Base-by-base conservation (phyloP, 2,329 filamentous ascomycete genomes). In the Pseudogymnoascus verrucosus region DNA sequence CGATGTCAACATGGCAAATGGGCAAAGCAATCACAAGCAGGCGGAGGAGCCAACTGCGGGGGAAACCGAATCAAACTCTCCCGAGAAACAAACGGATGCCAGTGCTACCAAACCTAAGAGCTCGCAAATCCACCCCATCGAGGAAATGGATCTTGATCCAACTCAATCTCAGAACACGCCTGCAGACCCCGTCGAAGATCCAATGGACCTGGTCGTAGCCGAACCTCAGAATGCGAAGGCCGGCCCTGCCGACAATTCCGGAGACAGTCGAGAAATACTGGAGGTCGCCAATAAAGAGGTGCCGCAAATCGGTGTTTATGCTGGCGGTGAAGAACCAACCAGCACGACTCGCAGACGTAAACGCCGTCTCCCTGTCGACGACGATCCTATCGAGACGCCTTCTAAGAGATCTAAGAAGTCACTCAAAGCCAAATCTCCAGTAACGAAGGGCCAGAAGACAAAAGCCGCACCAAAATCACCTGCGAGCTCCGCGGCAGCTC, bases 361-460 rank as follows among this genome's bases (percentile, higher is more conserved):
- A 59, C 65, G 68, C 31, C 68, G 66, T 12, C 47, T 69, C 10
- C 65, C 65, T 14, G 64, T 65, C 28, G 67, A 64, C 21, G 44
- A 36, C n/a, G 26, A 62, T 23, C 16, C 63, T 14, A 31, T 47
- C 19, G 40, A 57, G 21, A 61, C 59, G 36, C 59, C 59, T 26
- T 26, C 36, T 6, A 61, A 61, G n/a, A 61, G 31, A 31, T 14
- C 59, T 5, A 39, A 42, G 1, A 61, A n/a, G 12, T 5, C 21
- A 26, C 34, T 61, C 5, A 42, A 61, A 11, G 59, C 59, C 21
- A 57, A 57, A 19, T 57, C 51, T 21, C 51, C 51, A 4, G 51
- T 57, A 4, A 34, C 51, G 26, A 57, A 57, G 51, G 28, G 51
- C n/a, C n/a, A 57, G 28, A 57, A 34, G 51, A 34, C 51, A 34